Percentiles rank a stretch among this genome's conserved stretches.
These are phyloP conservation scores for Cardamine chenopodiifolia DNA, from an alignment of 345 rosid genomes.

Conservation along the genomic window DNA sequence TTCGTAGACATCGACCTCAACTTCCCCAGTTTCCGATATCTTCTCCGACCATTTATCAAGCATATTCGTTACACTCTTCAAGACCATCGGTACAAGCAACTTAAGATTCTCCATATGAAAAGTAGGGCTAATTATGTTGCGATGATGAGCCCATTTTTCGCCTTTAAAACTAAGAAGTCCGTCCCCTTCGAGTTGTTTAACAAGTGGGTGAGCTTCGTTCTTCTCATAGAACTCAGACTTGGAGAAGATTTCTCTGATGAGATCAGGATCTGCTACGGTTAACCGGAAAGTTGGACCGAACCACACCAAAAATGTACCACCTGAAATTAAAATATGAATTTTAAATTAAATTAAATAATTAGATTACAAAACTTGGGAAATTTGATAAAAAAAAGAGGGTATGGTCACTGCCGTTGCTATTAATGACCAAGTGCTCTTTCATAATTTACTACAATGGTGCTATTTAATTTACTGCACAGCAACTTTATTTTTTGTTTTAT, in stretches of 20 bases:
- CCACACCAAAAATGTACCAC: conserved; percentile 81
- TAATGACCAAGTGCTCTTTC: conserved; percentile 29
- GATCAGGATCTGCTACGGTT: conserved; percentile 75
- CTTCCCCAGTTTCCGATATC: conserved; percentile 41
- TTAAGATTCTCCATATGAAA: conserved; percentile 84
- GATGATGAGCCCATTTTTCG: conserved; percentile 73
- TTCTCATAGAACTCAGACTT: conserved; percentile 70
- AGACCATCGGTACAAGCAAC: conserved; percentile 62
- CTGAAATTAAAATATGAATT: conserved; percentile 38
- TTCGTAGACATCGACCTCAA: conserved; percentile 63
- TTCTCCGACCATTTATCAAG: conserved; percentile 58
- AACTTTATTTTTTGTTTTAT: not conserved
- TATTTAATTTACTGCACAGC: conserved; percentile 27
- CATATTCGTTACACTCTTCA: conserved; percentile 56
- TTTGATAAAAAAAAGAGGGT: conserved; percentile 28
- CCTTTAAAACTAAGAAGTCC: conserved; percentile 78
- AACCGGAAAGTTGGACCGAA: conserved; percentile 78
- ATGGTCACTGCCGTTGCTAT: conserved; percentile 30
- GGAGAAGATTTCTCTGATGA: conserved; percentile 67
- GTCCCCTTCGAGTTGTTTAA: conserved; percentile 71
- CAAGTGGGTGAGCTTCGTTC: conserved; percentile 55
- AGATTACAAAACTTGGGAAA: conserved; percentile 36
- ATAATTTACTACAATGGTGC: conserved; percentile 18
- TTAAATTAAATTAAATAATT: not conserved
- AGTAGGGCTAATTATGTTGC: conserved; percentile 71